Conservation (phyloP, 768 basidiomycete genomes). For the Dictyophora rubrovolvata region DNA sequence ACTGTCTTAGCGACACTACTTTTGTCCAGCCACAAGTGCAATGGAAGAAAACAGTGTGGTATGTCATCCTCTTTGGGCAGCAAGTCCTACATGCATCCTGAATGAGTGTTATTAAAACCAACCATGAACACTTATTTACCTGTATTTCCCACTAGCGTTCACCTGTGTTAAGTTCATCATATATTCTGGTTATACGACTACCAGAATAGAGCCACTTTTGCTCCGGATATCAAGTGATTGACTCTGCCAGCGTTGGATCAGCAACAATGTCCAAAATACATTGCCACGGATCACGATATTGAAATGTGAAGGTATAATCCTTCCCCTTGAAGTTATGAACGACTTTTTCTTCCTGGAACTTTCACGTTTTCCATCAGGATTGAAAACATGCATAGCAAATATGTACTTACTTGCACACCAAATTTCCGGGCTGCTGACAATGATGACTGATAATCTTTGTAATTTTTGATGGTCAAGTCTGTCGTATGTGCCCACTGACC, state of each 20-base stretch:
- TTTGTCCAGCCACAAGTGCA: no score
- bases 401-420: slow-evolving; percentile 14
- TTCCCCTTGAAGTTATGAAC: slow-evolving; percentile 12
- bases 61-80: no score
- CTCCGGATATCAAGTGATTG: slow-evolving; percentile 16
- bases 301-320: slow-evolving; percentile 14
- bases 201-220: slow-evolving; percentile 19
- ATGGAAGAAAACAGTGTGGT: no score
- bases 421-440: slow-evolving; percentile 16
- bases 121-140: no score
- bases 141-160: no score
- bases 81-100: no score
- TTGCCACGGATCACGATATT: slow-evolving; percentile 23
- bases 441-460: slow-evolving; percentile 14
- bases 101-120: no score
- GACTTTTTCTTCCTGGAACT: slow-evolving; percentile 14
- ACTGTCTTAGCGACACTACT: no score
- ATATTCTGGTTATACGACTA: no score
- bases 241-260: slow-evolving; percentile 14
- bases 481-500: slow-evolving; percentile 1
- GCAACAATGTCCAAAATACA: slow-evolving; percentile 15
- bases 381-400: not conserved
- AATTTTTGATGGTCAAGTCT: slow-evolving; percentile 16
- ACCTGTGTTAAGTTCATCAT: no score
- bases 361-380: not conserved